Base-by-base conservation (phyloP, 2,329 filamentous ascomycete genomes). In the Pezicula radicicola region DNA sequence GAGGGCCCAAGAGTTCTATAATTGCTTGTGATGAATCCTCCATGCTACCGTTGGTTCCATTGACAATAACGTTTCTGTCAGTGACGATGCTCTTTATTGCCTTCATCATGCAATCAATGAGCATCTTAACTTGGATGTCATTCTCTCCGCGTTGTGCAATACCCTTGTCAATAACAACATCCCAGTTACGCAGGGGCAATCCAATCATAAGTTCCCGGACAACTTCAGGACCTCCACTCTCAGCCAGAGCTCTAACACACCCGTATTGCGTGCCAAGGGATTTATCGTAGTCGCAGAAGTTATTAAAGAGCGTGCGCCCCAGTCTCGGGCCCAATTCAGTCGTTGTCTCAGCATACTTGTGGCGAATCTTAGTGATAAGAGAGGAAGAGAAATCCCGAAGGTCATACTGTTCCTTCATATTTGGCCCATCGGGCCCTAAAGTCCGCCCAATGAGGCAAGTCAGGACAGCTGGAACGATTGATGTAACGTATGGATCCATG, bases 361-460 rank as follows among this genome's bases (percentile, higher is more conserved):
- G 81, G 4, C 89, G 86, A 37, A 99, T 89, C 35, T 84, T 81
- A 30, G 85, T 87, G 15, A 97, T 80, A 5, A 99, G 78, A 1
- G 88, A 89, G 1, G 91, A 91, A 1, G 94, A 87, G 10, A 94
- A 80, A 67, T 96, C 89, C 21, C 94, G 86, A 9, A 99, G 82
- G 46, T 86, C 79, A 66, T 94, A 96, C 66, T 96, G 80, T 51
- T 83, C 79, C 57, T 75, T 75, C 15, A 79, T 78, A 42, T 81
- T 78, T 2, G 75, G 69, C 2, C 75, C 78, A 28, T 75, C 75
- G 39, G 80, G 72, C 50, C 68, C 69, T 16, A 77, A 75, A 39
- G 91, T 91, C 55, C 91, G 88, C 39, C 87, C 88, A 67, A 96
- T 85, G 28, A 97, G 79, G 67, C 94, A 97, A 8, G 94, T 99